Evolutionary conservation across 441 rosid species (phyloP).

Genomic region (Eutrema salsugineum): DNA sequence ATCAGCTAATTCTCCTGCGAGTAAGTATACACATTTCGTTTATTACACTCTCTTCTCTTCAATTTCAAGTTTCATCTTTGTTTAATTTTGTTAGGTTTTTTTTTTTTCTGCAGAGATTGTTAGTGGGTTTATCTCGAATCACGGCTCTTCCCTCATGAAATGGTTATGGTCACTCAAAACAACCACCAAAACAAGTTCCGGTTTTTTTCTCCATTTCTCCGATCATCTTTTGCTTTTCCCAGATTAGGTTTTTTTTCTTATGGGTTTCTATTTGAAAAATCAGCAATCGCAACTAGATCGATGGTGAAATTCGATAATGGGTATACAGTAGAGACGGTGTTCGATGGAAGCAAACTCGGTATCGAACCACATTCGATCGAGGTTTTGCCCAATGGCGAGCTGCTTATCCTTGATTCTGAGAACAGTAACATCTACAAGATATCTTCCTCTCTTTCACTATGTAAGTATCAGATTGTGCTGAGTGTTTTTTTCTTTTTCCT

Average conservation of each 20-base stretch:
- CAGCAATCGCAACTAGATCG: constrained; percentile 77
- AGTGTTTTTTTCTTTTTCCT: not conserved
- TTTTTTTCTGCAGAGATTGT: constrained; percentile 60
- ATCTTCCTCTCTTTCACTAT: constrained; percentile 69
- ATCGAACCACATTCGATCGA: constrained; percentile 79
- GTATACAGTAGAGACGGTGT: constrained; percentile 86
- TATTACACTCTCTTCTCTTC: not conserved
- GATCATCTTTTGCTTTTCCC: not conserved
- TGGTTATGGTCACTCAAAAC: constrained; percentile 84
- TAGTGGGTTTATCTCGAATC: constrained; percentile 67
- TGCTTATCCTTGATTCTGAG: constrained; percentile 79
- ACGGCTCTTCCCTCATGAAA: constrained; percentile 60
- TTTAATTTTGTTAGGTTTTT: not conserved
- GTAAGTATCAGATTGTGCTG: constrained; percentile 40
- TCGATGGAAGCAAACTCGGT: constrained; percentile 95
- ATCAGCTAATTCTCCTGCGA: constrained; percentile 63
- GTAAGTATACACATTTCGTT: constrained; percentile 37
- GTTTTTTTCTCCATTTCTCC: not conserved
- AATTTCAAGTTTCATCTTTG: not conserved
- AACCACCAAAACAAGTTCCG: constrained; percentile 74
- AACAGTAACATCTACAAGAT: constrained; percentile 87
- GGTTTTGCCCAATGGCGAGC: constrained; percentile 77
- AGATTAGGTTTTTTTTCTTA: constrained; percentile 5
- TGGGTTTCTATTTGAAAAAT: constrained; percentile 9
- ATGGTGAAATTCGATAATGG: constrained; percentile 92